A percentile compares a stretch with the other conserved stretches of the same genome.
phyloP scores from a whole-genome alignment of 352 stramenopile genomes.

The Phytophthora ohioensis region DNA sequence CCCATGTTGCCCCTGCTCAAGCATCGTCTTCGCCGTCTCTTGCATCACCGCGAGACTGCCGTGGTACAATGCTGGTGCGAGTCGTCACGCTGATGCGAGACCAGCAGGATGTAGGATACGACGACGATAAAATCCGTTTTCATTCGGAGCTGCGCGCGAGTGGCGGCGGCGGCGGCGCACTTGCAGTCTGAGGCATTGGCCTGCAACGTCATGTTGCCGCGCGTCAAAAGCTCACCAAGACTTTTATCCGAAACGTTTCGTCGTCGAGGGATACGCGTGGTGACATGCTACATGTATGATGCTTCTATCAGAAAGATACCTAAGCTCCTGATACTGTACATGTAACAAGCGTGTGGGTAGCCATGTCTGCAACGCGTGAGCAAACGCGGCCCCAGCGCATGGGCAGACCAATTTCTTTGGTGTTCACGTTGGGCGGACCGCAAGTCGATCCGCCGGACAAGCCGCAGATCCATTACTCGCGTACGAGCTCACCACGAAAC shows the following conservation, averaged over 20 bases:
- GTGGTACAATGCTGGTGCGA: constrained; percentile 22
- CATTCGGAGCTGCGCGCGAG: constrained; percentile 5
- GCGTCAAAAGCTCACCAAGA: constrained; percentile 25
- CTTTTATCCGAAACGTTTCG: constrained; percentile 17
- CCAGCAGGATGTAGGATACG: constrained; percentile 17
- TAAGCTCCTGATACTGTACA: constrained; percentile 17
- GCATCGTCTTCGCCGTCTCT: constrained; percentile 15
- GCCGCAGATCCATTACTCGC: constrained; percentile 39
- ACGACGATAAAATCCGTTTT: constrained; percentile 33
- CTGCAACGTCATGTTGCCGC: constrained; percentile 17
- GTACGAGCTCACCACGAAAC: constrained; percentile 35
- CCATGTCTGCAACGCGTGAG: constrained; percentile 33
- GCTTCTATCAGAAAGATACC: constrained; percentile 32
- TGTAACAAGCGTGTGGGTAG: background rate
- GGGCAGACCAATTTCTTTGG: constrained; percentile 31
- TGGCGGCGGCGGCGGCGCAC: too few relatives aligned
- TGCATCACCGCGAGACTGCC: constrained; percentile 13
- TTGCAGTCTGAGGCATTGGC: background rate
- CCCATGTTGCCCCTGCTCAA: background rate
- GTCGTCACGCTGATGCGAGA: constrained; percentile 8
- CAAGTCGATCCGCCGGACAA: constrained; percentile 25
- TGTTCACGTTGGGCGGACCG: constrained; percentile 24
- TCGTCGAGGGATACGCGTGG: constrained; percentile 8
- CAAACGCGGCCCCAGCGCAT: background rate
- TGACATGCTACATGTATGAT: constrained; percentile 19